Base-by-base conservation (phyloP, 768 basidiomycete genomes). In the Chiua virens region DNA sequence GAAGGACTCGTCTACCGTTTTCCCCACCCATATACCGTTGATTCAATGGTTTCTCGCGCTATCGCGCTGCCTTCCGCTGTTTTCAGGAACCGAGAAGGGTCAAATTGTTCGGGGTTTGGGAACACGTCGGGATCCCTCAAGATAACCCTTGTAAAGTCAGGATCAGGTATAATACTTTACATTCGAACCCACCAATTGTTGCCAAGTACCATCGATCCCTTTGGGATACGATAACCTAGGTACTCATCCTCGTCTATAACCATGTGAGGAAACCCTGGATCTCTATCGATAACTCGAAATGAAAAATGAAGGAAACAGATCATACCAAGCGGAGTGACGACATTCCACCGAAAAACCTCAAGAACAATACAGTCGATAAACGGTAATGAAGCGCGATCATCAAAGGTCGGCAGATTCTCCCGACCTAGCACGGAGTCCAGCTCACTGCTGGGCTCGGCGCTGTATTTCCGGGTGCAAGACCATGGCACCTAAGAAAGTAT, bases 181-280 rank as follows among this genome's bases (percentile, higher is more conserved):
- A 34, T n/a, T 27, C 9, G 27, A 45, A 55, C 6, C 28, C 45
- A 71, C 74, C 75, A 78, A 8, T 72, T 67, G 49, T 77, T 78
- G 5, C 71, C 68, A 4, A 74, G 51, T 8, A 77, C 58, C 2
- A 71, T 72, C 2, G 75, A 59, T 6, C 70, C 71, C 46, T 73
- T 70, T 1, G 79, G 79, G n/a, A 80, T 74, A 8, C 46, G 55
- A 49, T 72, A 75, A 2, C 73, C 76, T 5, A 54, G 47, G 11
- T 48, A 54, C 10, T 51, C 54, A 13, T 53, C 58, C 5, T 54
- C 58, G n/a, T 59, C 52, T 45, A 72, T 79, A 13, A 69, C 67
- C 52, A 76, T 75, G 20, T 58, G 57, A 22, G 57, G 58, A 11
- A 59, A 39, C 7, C 77, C 79, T 49, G 47, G 70, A 47, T 5